Percentiles rank a stretch among this genome's conserved stretches.
These are phyloP conservation scores for Penicillium sp. DNA, from an alignment of 2,329 filamentous ascomycete species.

Conservation along the genomic window DNA sequence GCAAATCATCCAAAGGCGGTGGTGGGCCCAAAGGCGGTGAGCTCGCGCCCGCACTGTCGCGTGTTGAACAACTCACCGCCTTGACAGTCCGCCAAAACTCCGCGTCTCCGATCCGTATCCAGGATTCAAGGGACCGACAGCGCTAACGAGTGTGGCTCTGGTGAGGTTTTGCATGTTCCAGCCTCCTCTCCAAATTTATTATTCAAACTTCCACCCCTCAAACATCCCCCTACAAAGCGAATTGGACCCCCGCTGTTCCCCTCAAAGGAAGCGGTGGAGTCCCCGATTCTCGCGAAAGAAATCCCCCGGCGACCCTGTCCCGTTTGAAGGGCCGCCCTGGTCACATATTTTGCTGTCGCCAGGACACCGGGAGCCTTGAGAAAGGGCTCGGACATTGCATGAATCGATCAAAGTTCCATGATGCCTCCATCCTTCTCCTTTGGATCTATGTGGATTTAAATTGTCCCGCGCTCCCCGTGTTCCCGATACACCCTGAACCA, in stretches of 20 bases:
- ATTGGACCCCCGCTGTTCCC: neutral
- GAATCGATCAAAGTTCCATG: constrained; percentile 12
- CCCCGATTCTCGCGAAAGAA: neutral
- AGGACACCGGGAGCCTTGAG: neutral
- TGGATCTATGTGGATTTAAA: constrained; percentile 17
- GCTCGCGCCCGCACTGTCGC: neutral
- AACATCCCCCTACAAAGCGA: neutral
- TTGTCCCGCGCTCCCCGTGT: constrained; percentile 15
- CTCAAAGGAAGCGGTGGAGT: neutral
- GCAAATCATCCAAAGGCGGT: neutral
- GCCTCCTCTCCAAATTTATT: neutral
- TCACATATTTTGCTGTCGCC: neutral
- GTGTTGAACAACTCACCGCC: neutral
- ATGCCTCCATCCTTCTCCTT: constrained; percentile 15
- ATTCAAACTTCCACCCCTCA: neutral
- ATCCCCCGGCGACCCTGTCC: neutral
- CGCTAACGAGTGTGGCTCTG: neutral
- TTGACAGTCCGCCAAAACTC: neutral
- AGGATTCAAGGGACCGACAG: constrained; percentile 4
- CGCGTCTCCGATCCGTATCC: neutral
- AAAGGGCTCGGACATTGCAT: neutral
- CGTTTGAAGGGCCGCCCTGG: neutral
- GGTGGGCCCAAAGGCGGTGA: neutral
- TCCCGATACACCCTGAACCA: constrained; percentile 10
- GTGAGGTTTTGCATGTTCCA: constrained; percentile 3